phyloP scores from a whole-genome alignment of 2,329 filamentous ascomycete species.

The Ophiostoma ulmi region DNA sequence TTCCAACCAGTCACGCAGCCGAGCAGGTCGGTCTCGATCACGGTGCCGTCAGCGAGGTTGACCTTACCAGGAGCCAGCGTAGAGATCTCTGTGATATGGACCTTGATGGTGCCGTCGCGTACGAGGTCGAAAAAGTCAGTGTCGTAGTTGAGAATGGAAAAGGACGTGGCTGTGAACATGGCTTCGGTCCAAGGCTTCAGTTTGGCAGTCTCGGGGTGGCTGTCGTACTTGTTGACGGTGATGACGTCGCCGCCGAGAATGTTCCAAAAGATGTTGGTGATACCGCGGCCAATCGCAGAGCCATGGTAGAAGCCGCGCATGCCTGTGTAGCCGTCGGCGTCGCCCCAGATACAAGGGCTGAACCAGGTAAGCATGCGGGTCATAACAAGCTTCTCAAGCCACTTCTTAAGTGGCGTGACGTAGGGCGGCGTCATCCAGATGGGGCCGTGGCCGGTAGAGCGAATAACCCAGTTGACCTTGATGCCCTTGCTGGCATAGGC shows the following conservation, averaged over 20 bases:
- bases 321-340: conserved; percentile 53
- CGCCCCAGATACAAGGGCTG: conserved; percentile 68
- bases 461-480: conserved; percentile 56
- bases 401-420: conserved; percentile 62
- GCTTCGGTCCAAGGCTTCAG: conserved; percentile 49
- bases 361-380: conserved; percentile 68
- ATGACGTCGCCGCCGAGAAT: conserved; percentile 53
- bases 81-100: conserved; percentile 50
- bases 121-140: conserved; percentile 55
- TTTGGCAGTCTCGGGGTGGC: conserved; percentile 48
- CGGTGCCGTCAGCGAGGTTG: conserved; percentile 46
- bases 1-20: conserved; percentile 58
- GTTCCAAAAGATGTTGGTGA: conserved; percentile 55
- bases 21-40: conserved; percentile 47
- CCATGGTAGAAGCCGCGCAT: conserved; percentile 53
- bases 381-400: conserved; percentile 62
- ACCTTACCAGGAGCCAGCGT: conserved; percentile 44
- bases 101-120: conserved; percentile 44
- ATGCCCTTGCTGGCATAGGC: conserved; percentile 52
- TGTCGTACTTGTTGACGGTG: conserved; percentile 49
- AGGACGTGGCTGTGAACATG: conserved; percentile 50
- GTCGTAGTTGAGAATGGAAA: conserved; percentile 58
- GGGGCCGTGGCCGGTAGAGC: conserved; percentile 53
- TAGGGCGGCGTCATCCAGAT: conserved; percentile 54
- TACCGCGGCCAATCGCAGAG: conserved; percentile 50